phyloP scores from a whole-genome alignment of 192 early-diverging fungal genomes.

The Backusella westeae region DNA sequence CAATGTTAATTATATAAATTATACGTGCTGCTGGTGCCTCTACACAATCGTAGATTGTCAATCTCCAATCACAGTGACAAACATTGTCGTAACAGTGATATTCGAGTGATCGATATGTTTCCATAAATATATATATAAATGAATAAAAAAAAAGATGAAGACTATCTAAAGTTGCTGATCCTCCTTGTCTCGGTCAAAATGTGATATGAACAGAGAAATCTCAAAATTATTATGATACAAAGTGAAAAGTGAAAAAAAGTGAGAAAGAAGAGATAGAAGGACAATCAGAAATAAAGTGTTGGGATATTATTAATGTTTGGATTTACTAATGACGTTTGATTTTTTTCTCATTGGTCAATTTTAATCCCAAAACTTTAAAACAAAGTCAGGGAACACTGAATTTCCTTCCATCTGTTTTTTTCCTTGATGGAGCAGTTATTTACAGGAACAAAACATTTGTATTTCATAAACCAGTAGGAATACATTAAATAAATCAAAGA shows the following conservation, averaged over 20 bases:
- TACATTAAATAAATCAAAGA: neutral
- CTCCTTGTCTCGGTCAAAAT: neutral
- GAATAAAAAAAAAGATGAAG: neutral
- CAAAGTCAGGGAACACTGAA: neutral
- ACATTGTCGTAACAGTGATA: conserved; percentile 1
- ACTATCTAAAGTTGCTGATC: neutral
- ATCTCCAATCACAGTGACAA: conserved; percentile 25
- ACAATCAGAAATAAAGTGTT: neutral
- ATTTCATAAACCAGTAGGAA: neutral
- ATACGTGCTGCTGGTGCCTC: conserved; percentile 12
- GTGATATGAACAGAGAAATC: neutral
- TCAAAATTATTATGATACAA: neutral
- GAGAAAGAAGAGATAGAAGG: neutral
- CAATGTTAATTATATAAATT: conserved; percentile 24
- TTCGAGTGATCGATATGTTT: neutral
- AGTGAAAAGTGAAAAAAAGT: neutral
- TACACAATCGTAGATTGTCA: conserved; percentile 22
- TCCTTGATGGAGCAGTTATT: neutral
- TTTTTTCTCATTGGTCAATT: conserved; percentile 1
- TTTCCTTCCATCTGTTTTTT: neutral
- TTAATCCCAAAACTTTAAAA: neutral
- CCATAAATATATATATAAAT: neutral
- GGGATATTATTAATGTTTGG: neutral
- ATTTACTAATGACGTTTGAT: neutral
- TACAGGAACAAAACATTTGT: neutral